phyloP scores from a whole-genome alignment of 495 filamentous ascomycete genomes.

The Polyplosphaeria fusca region DNA sequence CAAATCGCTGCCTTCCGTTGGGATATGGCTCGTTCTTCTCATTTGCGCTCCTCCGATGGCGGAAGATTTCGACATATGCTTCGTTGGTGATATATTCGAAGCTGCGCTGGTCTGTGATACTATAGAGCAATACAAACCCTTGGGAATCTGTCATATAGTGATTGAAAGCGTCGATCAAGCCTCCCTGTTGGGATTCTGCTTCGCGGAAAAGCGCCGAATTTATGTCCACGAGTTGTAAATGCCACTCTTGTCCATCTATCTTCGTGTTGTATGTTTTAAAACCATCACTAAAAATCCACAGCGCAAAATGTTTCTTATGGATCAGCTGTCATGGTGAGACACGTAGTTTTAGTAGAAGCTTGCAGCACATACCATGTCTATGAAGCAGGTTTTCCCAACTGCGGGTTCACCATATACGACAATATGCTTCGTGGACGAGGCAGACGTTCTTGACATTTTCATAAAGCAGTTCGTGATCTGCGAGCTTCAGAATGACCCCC shows the following conservation, averaged over 20 bases:
- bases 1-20: constrained; percentile 7
- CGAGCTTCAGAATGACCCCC: too few relatives aligned
- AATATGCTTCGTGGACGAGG: too few relatives aligned
- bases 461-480: too few relatives aligned
- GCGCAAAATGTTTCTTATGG: too few relatives aligned
- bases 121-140: constrained; percentile 19
- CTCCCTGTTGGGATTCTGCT: too few relatives aligned
- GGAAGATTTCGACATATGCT: neutral
- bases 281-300: too few relatives aligned
- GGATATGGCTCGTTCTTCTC: neutral
- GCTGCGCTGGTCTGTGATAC: constrained; percentile 5
- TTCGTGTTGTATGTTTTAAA: constrained; percentile 26
- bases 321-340: too few relatives aligned
- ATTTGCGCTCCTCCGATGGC: neutral
- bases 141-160: too few relatives aligned
- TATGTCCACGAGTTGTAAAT: neutral
- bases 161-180: too few relatives aligned
- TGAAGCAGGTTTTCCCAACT: constrained; percentile 26
- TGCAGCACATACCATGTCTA: too few relatives aligned
- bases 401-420: constrained; percentile 19
- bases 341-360: too few relatives aligned
- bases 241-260: neutral
- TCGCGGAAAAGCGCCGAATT: neutral
- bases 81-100: constrained; percentile 7
- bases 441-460: too few relatives aligned